Conservation (phyloP, 2,329 filamentous ascomycete genomes). For the Penicillium sclerotigenum region DNA sequence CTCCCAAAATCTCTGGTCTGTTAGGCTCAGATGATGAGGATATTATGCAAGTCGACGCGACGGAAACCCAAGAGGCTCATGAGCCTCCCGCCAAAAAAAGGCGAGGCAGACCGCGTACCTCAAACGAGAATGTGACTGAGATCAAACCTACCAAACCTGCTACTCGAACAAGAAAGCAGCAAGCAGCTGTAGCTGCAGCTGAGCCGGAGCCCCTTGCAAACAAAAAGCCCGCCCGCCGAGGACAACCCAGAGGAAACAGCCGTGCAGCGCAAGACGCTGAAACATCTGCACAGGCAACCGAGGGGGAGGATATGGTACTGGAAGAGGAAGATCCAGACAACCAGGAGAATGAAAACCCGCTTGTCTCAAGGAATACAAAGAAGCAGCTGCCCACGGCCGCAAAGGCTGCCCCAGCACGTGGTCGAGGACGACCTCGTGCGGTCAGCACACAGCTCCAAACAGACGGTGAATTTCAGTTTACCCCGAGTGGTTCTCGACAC, state of each 20-base stretch:
- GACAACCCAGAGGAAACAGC: slow-evolving; percentile 33
- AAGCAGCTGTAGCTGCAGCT: slow-evolving; percentile 10
- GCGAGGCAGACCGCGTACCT: slow-evolving; percentile 37
- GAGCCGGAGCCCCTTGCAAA: slow-evolving; percentile 11
- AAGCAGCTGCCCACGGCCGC: neutral
- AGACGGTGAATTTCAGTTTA: slow-evolving; percentile 44
- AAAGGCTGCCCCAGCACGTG: slow-evolving; percentile 16
- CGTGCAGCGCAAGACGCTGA: slow-evolving; percentile 24
- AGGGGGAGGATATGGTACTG: slow-evolving; percentile 38
- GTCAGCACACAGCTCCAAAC: slow-evolving; percentile 28
- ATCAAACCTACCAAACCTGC: slow-evolving; percentile 21
- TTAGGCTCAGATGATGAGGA: slow-evolving; percentile 49
- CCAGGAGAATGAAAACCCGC: slow-evolving; percentile 19
- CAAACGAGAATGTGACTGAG: slow-evolving; percentile 48
- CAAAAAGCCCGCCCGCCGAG: slow-evolving; percentile 24
- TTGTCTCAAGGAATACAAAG: slow-evolving; percentile 26
- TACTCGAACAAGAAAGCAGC: slow-evolving; percentile 30
- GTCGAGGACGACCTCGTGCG: slow-evolving; percentile 26
- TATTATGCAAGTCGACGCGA: slow-evolving; percentile 31
- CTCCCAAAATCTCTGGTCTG: slow-evolving; percentile 45
- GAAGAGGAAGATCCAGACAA: slow-evolving; percentile 28
- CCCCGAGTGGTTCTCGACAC: slow-evolving; percentile 31
- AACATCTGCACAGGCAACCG: slow-evolving; percentile 39
- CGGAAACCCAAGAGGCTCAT: slow-evolving; percentile 26
- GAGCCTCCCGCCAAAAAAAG: slow-evolving; percentile 39